Evolutionary conservation across 768 basidiomycete genomes (phyloP), one percentile per base, ranked within the genome.

Genomic region (Cystofilobasidium ferigula): DNA sequence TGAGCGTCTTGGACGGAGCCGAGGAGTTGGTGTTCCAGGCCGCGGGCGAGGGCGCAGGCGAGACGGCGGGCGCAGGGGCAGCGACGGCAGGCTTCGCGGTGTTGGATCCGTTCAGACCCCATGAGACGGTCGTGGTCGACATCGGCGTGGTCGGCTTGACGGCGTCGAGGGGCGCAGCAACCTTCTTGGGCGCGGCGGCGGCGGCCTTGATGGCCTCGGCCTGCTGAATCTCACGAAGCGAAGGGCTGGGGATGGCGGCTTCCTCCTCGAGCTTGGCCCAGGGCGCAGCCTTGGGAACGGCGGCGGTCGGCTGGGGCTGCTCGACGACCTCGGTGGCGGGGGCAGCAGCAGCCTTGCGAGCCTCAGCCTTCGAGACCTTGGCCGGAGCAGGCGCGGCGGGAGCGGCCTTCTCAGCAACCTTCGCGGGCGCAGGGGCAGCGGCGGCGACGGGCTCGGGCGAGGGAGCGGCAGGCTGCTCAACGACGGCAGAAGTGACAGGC

Each of bases 191-290:
- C 74, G 87, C 93, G 48, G 86, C 82, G 14, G 81, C 73, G 71
- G 89, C 91, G 2, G 82, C 80, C 72, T 85, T 86, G 77, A 84
- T 89, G 10, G 82, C 83, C 76, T 99, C 95, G 2, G 86, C 85
- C 70, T 95, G 91, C 75, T 99, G 95, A 54, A 99, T 99, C 64
- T 98, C 91, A 63, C 92, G 85, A 42, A 99, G 78, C 69, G 88
- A 89, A 42, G 86, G 78, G 28, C 85, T 77, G 6, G 77, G 62
- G 16, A 70, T 61, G 10, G 71, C 80, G 54, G 78, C 74, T 73
- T 84, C 84, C 75, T 83, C 83, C 43, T 78, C 77, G 18, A 88
- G 87, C 45, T 88, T 74, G 7, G 71, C 74, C 76, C 76, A 77
- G 14, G 77, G 77, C 35, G 76, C 75, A 28, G 71, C 56, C 56